Base-by-base conservation (phyloP, 306 rosid genomes). In the Quercus rubra region DNA sequence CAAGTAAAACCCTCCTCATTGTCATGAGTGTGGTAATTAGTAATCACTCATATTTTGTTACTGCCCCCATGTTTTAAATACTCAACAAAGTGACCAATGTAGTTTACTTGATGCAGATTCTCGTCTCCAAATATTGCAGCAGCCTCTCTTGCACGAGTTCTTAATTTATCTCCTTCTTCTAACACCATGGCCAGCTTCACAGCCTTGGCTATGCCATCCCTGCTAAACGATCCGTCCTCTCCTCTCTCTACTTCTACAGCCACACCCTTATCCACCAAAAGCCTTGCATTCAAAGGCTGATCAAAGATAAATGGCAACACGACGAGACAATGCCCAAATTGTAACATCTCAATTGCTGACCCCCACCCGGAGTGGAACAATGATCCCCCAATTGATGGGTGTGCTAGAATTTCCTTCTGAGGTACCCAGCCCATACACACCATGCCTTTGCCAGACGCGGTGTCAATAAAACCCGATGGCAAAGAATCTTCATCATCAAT, bases 241-340 rank as follows among this genome's bases (percentile, higher is more conserved):
- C 54, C 57, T 49, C 81, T 81, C 6, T 82, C 55, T 28, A 86
- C 85, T 75, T 82, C 85, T 0, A 82, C 51, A 2, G 83, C 87
- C 49, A 88, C n/a, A 52, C 85, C 84, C 73, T 80, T 82, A 25
- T 80, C 88, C 67, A 78, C 87, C 70, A 84, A 21, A 75, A 84
- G 13, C 76, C 81, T 84, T 55, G 86, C 87, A 80, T 80, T 86
- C 49, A 85, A 70, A 49, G 85, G 85, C 31, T 89, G 89, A 23
- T 77, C 43, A 35, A 35, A 35, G 43, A 35, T 35, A 35, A 35
- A 6, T 35, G 43, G 43, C 43, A 35, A 35, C 43, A 35, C 43
- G 43, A 35, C 9, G 43, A 35, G 43, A 35, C 43, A 35, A 35
- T 35, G 43, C 43, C 43, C 43, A 6, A 35, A 35, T 35, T 6